These are phyloP conservation scores for Dioscorea zingiberensis DNA, from an alignment of 106 monocot genomes.

Conservation along the genomic window DNA sequence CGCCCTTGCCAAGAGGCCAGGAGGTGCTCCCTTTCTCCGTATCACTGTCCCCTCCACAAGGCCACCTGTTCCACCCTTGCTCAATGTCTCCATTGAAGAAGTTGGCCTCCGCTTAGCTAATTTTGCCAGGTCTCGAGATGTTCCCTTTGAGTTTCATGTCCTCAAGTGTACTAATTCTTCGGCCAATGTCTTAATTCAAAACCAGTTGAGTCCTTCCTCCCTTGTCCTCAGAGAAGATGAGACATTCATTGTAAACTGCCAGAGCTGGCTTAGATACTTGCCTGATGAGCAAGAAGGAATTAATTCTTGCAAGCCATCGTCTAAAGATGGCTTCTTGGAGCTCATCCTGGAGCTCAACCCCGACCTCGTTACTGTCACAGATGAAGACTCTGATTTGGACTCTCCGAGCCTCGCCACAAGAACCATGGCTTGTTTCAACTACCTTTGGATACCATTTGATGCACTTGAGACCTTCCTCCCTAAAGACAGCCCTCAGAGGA, in stretches of 20 bases:
- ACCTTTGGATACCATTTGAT: conserved; percentile 64
- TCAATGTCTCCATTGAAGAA: conserved; percentile 24
- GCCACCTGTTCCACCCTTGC: conserved; percentile 26
- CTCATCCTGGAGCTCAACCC: conserved; percentile 22
- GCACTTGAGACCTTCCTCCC: conserved; percentile 52
- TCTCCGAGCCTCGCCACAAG: conserved; percentile 26
- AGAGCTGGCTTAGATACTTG: conserved; percentile 34
- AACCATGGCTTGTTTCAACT: conserved; percentile 45
- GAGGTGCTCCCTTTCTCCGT: conserved; percentile 32
- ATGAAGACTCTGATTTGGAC: conserved; percentile 40
- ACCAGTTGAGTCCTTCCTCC: conserved; percentile 3
- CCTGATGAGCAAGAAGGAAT: background rate
- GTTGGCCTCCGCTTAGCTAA: conserved; percentile 36
- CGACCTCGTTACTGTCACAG: conserved; percentile 26
- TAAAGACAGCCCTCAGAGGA: conserved; percentile 30
- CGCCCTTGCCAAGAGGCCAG: conserved; percentile 22
- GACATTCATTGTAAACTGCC: conserved; percentile 45
- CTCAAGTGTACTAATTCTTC: background rate
- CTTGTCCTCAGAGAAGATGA: conserved; percentile 30
- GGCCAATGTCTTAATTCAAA: background rate
- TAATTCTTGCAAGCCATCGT: background rate
- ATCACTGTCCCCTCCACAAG: conserved; percentile 25
- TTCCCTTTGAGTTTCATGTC: conserved; percentile 39
- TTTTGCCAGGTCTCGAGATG: conserved; percentile 42
- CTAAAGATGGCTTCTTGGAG: conserved; percentile 28